Evolutionary conservation across 176 grass and related monocot genomes (phyloP).

Genomic region (Oryza nivara): DNA sequence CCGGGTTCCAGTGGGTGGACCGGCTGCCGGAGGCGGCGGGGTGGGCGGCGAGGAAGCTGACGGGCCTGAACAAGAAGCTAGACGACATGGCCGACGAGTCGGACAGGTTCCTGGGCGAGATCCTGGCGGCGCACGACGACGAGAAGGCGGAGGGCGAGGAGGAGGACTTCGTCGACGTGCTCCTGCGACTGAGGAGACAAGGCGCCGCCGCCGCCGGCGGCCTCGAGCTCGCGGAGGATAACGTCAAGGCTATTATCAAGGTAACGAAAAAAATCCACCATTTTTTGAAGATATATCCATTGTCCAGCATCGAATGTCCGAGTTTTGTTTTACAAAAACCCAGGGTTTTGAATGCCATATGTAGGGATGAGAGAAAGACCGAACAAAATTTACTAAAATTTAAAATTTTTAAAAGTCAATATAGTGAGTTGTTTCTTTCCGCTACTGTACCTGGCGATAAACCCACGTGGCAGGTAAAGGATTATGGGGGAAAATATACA

Average conservation of each 20-base stretch:
- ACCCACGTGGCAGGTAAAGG: too few species aligned
- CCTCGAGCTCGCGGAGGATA: constrained; percentile 40
- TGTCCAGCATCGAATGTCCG: too few species aligned
- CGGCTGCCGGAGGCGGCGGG: constrained; percentile 29
- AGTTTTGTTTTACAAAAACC: too few species aligned
- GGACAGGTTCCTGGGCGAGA: constrained; percentile 41
- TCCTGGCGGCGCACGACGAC: constrained; percentile 44
- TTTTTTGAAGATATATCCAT: too few species aligned
- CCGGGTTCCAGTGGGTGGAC: constrained; percentile 48
- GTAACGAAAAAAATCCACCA: constrained; percentile 8
- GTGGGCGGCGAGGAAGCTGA: constrained; percentile 28
- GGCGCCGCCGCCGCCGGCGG: not conserved
- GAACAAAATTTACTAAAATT: too few species aligned
- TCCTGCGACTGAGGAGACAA: constrained; percentile 36
- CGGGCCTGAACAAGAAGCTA: constrained; percentile 44
- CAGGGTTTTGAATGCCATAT: too few species aligned
- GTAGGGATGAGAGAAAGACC: too few species aligned
- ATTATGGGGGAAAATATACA: too few species aligned
- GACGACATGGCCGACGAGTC: constrained; percentile 30
- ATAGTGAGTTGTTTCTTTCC: too few species aligned
- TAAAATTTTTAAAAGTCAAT: too few species aligned
- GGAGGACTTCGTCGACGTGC: constrained; percentile 54
- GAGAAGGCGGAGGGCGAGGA: not conserved
- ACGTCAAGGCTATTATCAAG: constrained; percentile 43
- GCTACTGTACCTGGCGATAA: too few species aligned